Evolutionary conservation across 805 yeast genomes (phyloP), one percentile per base, ranked within the genome.

Genomic region (Ogataea methylovora): DNA sequence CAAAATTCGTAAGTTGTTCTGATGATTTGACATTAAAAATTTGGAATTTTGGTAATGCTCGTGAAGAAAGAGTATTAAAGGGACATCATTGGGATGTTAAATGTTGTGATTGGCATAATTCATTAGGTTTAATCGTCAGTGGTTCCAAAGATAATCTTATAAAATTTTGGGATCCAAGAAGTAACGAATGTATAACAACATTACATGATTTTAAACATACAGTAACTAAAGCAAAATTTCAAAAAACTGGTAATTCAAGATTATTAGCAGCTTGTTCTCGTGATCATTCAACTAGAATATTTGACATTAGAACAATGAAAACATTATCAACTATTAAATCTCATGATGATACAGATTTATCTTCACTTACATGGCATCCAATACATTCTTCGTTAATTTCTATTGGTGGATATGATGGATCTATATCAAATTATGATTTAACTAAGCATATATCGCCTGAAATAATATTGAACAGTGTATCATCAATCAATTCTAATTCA

Each of bases 51-150:
- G 81, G 84, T 51, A 84, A 82, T 51, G 92, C 92, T 24, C 65
- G 71, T 38, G 92, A 85, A 46, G 99, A 92, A 52, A 62, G 84
- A 31, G 67, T 75, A 0, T 65, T 92, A 35, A 70, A 77, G 17
- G 97, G 97, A 2, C 99, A 92, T 60, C 95, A 94, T 55, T 92
- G 99, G 99, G 99, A 92, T 59, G 97, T 92, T 16, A 92, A 92
- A 54, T 77, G 88, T 35, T 84, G 94, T 35, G 97, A 92, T 57
- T 92, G 99, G 99, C 99, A 92, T 58, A 84, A 94, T 5, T 67
- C 71, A 10, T 62, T 85, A 58, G 96, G 97, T 0, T 66, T 92
- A 19, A 70, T 92, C 33, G 96, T 83, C 0, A 74, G 88, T 42
- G 99, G 97, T 0, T 92, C 97, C 0, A 92, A 94, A 55, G 99